These are phyloP conservation scores for Hypocrella siamensis DNA, from an alignment of 2,329 filamentous ascomycete species.

Conservation along the genomic window DNA sequence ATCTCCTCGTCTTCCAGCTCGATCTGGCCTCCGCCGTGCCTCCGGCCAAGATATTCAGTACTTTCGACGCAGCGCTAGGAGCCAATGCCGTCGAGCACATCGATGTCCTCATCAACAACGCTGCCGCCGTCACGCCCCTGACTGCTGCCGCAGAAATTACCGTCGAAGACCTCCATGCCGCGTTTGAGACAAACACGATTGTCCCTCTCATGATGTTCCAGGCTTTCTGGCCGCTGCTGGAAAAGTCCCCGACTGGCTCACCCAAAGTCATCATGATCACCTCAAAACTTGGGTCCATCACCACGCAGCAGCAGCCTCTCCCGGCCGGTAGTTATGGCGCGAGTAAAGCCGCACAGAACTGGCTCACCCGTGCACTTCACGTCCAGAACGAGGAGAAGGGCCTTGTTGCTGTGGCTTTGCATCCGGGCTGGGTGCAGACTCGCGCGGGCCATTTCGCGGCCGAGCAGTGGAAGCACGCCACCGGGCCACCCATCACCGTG, in stretches of 20 bases:
- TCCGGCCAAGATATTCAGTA: constrained; percentile 9
- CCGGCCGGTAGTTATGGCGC: constrained; percentile 19
- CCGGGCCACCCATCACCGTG: constrained; percentile 11
- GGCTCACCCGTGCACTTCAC: constrained; percentile 14
- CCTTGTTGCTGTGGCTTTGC: constrained; percentile 15
- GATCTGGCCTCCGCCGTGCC: constrained; percentile 17
- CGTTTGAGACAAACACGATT: constrained; percentile 28
- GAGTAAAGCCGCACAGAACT: constrained; percentile 19
- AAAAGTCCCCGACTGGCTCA: constrained; percentile 5
- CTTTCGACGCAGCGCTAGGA: constrained; percentile 5
- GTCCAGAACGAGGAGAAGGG: constrained; percentile 8
- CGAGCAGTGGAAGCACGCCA: constrained; percentile 13
- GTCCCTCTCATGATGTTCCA: constrained; percentile 19
- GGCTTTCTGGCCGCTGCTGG: constrained; percentile 19
- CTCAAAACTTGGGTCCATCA: constrained; percentile 13
- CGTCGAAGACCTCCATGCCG: constrained; percentile 17
- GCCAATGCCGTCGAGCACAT: constrained; percentile 17
- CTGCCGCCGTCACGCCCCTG: constrained; percentile 20
- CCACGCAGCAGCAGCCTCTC: constrained; percentile 14
- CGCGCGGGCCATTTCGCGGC: constrained; percentile 15
- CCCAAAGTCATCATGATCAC: constrained; percentile 17
- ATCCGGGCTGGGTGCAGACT: constrained; percentile 23
- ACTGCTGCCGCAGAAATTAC: constrained; percentile 13
- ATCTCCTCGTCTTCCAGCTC: constrained; percentile 19
- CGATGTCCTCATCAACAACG: constrained; percentile 38